A percentile compares a stretch with the other conserved stretches of the same genome.
Conservation (phyloP, 1,139 yeast species). For the Chernovozyma sophiae-reginae region DNA sequence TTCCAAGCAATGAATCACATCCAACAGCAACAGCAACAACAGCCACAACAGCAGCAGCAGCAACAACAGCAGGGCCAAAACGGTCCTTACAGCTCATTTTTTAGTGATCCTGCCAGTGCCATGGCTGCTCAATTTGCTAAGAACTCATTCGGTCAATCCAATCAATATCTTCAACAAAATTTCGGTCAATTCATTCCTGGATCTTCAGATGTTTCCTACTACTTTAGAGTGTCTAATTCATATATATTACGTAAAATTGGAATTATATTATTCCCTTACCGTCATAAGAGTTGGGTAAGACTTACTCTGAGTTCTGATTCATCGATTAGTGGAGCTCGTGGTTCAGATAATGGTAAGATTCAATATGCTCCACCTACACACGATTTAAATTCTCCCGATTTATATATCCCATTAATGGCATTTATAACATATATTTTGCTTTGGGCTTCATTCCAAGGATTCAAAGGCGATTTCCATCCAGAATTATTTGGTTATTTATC, state of each 20-base stretch:
- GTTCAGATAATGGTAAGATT: constrained; percentile 32
- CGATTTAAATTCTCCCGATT: constrained; percentile 93
- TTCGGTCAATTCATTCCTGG: constrained; percentile 52
- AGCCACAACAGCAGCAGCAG: not conserved
- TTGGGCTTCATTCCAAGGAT: constrained; percentile 83
- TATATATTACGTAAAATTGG: constrained; percentile 75
- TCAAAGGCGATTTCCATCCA: constrained; percentile 90
- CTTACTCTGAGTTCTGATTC: constrained; percentile 36
- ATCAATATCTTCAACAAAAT: constrained; percentile 72
- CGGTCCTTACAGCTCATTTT: constrained; percentile 32
- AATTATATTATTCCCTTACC: constrained; percentile 81
- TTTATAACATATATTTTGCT: constrained; percentile 81
- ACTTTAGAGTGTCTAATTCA: constrained; percentile 87
- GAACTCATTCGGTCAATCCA: constrained; percentile 67
- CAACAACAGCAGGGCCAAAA: constrained; percentile 6
- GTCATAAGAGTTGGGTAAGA: constrained; percentile 75
- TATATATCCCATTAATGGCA: constrained; percentile 94
- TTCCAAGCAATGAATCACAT: constrained; percentile 8
- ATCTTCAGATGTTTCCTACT: constrained; percentile 62
- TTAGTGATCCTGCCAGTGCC: constrained; percentile 77
- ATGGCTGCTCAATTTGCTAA: constrained; percentile 90
- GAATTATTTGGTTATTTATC: constrained; percentile 86
- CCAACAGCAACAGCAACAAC: constrained; percentile 11
- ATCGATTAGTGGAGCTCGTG: constrained; percentile 15
- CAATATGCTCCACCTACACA: constrained; percentile 68